Percentiles rank a stretch among this genome's conserved stretches.
Evolutionary conservation across 2,329 filamentous ascomycete species (phyloP).

Genomic region (Fusarium mangiferae): DNA sequence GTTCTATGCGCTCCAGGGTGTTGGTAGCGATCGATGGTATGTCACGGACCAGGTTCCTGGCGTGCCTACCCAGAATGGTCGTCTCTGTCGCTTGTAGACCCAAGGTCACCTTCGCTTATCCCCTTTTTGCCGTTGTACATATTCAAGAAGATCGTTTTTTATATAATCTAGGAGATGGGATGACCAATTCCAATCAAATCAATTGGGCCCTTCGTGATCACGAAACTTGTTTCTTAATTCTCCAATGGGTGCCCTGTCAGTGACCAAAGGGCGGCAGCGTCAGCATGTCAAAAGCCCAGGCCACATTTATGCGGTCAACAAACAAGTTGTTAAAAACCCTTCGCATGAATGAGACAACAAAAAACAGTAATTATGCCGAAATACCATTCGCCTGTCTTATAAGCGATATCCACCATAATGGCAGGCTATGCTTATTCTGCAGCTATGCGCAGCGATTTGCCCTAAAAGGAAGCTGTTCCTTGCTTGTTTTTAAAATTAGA

Average conservation of each 20-base stretch:
- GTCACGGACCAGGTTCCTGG: slow-evolving; percentile 31
- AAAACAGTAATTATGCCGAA: neutral
- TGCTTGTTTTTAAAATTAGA: neutral
- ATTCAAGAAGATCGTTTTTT: neutral
- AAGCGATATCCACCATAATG: neutral
- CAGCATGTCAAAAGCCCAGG: no score
- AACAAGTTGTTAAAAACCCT: neutral
- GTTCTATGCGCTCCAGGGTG: slow-evolving; percentile 35
- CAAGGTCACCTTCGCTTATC: neutral
- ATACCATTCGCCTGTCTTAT: neutral
- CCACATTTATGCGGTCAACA: neutral
- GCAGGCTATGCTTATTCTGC: neutral
- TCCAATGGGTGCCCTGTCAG: accelerated
- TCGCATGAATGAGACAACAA: neutral
- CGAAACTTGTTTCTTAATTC: neutral
- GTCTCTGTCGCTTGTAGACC: slow-evolving; percentile 22
- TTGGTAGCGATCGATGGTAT: slow-evolving; percentile 39
- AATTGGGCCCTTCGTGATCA: neutral
- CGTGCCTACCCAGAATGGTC: slow-evolving; percentile 40
- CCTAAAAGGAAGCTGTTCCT: neutral
- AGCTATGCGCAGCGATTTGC: neutral
- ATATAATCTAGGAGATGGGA: neutral
- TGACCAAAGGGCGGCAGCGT: accelerated
- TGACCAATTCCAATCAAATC: neutral
- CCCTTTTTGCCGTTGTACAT: neutral